A percentile compares a stretch with the other conserved stretches of the same genome.
phyloP scores from a whole-genome alignment of 176 grass and related monocot species.

The Canna indica region DNA sequence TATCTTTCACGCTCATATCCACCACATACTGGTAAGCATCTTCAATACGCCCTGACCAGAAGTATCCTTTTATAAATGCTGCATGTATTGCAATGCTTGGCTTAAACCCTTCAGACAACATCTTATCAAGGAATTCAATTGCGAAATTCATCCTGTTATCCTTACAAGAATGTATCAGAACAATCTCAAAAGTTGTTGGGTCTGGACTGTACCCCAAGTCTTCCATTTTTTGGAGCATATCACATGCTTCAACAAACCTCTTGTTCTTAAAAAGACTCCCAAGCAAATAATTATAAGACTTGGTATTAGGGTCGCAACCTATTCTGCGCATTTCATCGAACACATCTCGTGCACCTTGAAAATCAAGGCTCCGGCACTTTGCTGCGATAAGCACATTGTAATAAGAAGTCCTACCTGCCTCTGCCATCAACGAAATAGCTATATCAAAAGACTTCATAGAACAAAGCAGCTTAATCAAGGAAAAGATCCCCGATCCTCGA shows the following conservation, averaged over 20 bases:
- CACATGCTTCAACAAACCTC: slow-evolving; percentile 46
- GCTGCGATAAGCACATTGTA: slow-evolving; percentile 60
- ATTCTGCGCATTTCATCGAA: slow-evolving; percentile 64
- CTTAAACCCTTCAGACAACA: slow-evolving; percentile 45
- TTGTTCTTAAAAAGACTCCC: slow-evolving; percentile 62
- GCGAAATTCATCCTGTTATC: slow-evolving; percentile 49
- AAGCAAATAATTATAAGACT: slow-evolving; percentile 76
- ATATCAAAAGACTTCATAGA: slow-evolving; percentile 42
- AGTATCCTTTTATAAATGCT: slow-evolving; percentile 74
- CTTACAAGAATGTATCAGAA: slow-evolving; percentile 60
- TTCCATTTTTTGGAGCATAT: slow-evolving; percentile 74
- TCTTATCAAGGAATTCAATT: slow-evolving; percentile 37
- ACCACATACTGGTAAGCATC: slow-evolving; percentile 53
- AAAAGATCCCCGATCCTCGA: slow-evolving; percentile 60
- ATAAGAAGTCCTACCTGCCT: slow-evolving; percentile 36
- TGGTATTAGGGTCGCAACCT: slow-evolving; percentile 47
- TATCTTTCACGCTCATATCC: slow-evolving; percentile 51
- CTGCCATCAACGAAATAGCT: slow-evolving; percentile 47
- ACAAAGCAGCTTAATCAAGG: slow-evolving; percentile 52
- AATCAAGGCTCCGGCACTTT: slow-evolving; percentile 50
- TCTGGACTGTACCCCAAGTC: slow-evolving; percentile 29
- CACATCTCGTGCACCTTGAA: slow-evolving; percentile 46
- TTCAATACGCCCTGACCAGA: slow-evolving; percentile 29
- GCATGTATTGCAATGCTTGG: slow-evolving; percentile 57
- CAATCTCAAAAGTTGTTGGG: slow-evolving; percentile 49